Evolutionary conservation across 768 basidiomycete genomes (phyloP).

Genomic region (Lactarius vividus): DNA sequence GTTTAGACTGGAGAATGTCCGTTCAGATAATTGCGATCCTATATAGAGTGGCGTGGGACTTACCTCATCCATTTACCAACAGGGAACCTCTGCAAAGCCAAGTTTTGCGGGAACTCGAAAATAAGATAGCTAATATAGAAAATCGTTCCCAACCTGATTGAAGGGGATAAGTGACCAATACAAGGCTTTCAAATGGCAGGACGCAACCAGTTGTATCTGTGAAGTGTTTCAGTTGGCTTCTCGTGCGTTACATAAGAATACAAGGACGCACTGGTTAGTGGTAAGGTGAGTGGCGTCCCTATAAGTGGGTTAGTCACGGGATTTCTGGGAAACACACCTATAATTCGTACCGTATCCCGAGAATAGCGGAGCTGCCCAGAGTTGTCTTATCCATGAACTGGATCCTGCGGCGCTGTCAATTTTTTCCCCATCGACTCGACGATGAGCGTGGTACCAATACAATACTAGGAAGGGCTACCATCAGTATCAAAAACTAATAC

Average conservation of each 20-base stretch:
- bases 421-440: neutral
- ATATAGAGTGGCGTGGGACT: slow-evolving; percentile 14
- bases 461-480: slow-evolving; percentile 40
- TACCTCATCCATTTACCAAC: slow-evolving; percentile 83
- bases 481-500: slow-evolving; percentile 4
- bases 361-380: slow-evolving; percentile 61
- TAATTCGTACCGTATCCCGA: slow-evolving; percentile 58
- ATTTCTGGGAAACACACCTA: neutral
- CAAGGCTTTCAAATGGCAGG: neutral
- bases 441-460: slow-evolving; percentile 47
- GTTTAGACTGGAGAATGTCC: slow-evolving; percentile 46
- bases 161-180: neutral
- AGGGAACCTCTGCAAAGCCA: slow-evolving; percentile 67
- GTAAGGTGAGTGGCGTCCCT: slow-evolving; percentile 61
- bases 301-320: slow-evolving; percentile 10
- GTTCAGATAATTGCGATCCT: neutral
- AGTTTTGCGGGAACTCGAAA: slow-evolving; percentile 74
- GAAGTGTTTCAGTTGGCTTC: neutral
- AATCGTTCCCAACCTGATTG: slow-evolving; percentile 64
- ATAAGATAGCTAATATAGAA: slow-evolving; percentile 69
- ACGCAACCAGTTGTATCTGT: slow-evolving; percentile 63
- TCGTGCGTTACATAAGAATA: neutral
- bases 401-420: slow-evolving; percentile 45
- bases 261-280: slow-evolving; percentile 54
- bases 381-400: slow-evolving; percentile 81